A percentile compares a stretch with the other conserved stretches of the same genome.
These are phyloP conservation scores for Aspergillus uvarum DNA, from an alignment of 2,329 filamentous ascomycete species.

Conservation along the genomic window DNA sequence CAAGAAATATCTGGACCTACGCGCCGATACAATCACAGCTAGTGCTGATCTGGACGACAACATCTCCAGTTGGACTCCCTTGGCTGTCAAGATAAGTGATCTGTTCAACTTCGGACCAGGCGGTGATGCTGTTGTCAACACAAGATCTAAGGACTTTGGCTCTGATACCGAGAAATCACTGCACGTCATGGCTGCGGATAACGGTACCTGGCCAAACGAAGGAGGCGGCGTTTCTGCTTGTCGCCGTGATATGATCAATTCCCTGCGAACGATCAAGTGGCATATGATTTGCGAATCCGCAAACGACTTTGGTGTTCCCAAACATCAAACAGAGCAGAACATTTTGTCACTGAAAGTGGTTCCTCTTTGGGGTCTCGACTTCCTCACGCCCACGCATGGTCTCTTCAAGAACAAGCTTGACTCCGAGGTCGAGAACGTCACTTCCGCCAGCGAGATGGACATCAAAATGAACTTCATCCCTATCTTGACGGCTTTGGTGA, in stretches of 20 bases:
- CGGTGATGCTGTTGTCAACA: constrained; percentile 54
- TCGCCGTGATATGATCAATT: constrained; percentile 56
- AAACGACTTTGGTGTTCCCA: constrained; percentile 56
- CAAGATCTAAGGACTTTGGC: constrained; percentile 49
- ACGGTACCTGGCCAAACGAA: constrained; percentile 54
- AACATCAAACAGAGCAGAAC: constrained; percentile 57
- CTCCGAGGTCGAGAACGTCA: constrained; percentile 51
- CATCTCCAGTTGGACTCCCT: constrained; percentile 54
- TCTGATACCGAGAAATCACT: constrained; percentile 50
- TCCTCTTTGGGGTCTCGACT: constrained; percentile 57
- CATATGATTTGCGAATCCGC: constrained; percentile 57
- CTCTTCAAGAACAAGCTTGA: constrained; percentile 56
- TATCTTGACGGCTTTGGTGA: constrained; percentile 51
- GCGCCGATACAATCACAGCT: constrained; percentile 53
- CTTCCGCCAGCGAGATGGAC: constrained; percentile 47
- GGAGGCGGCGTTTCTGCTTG: constrained; percentile 58
- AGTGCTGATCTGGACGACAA: constrained; percentile 53
- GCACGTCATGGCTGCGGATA: constrained; percentile 55
- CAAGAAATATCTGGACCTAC: constrained; percentile 45
- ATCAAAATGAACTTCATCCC: constrained; percentile 57
- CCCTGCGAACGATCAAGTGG: constrained; percentile 54
- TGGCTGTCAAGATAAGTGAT: constrained; percentile 54
- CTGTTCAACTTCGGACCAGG: constrained; percentile 54
- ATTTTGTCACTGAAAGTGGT: constrained; percentile 56
- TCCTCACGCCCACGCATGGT: constrained; percentile 54